Evolutionary conservation across 768 basidiomycete species (phyloP).

Genomic region (Termitomyces sp.): DNA sequence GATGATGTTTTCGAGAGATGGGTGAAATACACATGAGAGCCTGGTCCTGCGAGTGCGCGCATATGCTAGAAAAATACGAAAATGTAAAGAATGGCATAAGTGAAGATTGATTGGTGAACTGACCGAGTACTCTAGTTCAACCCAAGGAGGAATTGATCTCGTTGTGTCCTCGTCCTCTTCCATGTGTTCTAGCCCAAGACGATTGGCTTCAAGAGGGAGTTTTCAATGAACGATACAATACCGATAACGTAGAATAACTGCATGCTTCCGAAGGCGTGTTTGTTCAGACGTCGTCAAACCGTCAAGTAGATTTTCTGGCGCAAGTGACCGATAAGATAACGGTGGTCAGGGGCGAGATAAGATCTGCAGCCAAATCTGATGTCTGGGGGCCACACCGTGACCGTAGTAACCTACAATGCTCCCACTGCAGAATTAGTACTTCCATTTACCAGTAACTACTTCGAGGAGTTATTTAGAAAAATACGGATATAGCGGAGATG

Average conservation of each 20-base stretch:
- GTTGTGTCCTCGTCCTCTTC: slow-evolving; percentile 84
- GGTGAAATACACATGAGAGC: slow-evolving; percentile 75
- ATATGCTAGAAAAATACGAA: slow-evolving; percentile 57
- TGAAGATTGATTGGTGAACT: slow-evolving; percentile 20
- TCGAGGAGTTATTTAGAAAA: too few species aligned
- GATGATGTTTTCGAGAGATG: slow-evolving; percentile 76
- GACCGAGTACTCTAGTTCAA: slow-evolving; percentile 87
- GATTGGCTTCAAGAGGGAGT: slow-evolving; percentile 11
- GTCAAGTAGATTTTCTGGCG: too few species aligned
- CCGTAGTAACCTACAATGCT: too few species aligned
- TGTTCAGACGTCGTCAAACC: too few species aligned
- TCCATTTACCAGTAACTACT: too few species aligned
- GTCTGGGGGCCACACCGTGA: too few species aligned
- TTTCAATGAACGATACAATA: slow-evolving; percentile 18
- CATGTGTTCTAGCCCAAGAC: slow-evolving; percentile 71
- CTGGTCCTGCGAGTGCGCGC: slow-evolving; percentile 68
- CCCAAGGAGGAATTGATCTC: slow-evolving; percentile 81
- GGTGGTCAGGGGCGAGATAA: too few species aligned
- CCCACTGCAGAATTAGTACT: too few species aligned
- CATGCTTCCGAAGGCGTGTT: slow-evolving; percentile 26
- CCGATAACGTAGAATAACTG: slow-evolving; percentile 57
- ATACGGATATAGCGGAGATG: too few species aligned
- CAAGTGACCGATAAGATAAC: too few species aligned
- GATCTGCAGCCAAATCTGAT: too few species aligned
- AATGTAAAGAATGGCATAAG: background rate